Base-by-base conservation (phyloP, 371 early-diverging fungal genomes). In the Sporodiniella umbellata region DNA sequence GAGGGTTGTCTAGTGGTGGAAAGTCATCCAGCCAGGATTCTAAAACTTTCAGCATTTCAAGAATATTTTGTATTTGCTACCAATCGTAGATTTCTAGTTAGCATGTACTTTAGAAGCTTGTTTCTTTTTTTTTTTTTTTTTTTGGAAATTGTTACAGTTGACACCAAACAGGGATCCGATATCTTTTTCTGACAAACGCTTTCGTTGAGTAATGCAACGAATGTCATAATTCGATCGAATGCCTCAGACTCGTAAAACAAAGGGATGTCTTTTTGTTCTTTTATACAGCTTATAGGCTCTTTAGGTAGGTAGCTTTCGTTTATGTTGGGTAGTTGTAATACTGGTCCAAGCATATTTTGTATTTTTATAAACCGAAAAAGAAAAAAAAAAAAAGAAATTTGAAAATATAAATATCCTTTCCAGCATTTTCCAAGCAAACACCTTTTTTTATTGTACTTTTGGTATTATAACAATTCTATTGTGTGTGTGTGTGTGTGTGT, bases 21-120 rank as follows among this genome's bases (percentile, higher is more conserved):
- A 88, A 81, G 23, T 85, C 78, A 23, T 68, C 80, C 24, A 92
- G 80, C 92, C 90, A 93, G 21, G 37, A 35, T 42, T 85, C 81
- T n/a, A 93, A 43, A 4, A 53, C 67, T 12, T 88, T 81, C 19
- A 96, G 64, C 48, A 90, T 48, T 8, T 57, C 62, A 25, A 90
- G 33, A 22, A 92, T 61, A 21, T 64, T 68, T 46, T 72, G 61
- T 31, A 80, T 68, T 47, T 75, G 66, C 84, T 86, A 58, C 19
- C 22, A 12, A 49, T 3, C 5, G 17, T 12, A 11, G 1, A 18
- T 52, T 15, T 30, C 3, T 17, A 11, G 8, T 22, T 2, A 30
- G 28, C 17, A 11, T 48, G n/a, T 22, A 31, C 17, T 48, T 48
- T 39, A 5, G 7, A 35, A 35, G 15, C 46, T n/a, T n/a, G n/a